Evolutionary conservation across 169 alveolate genomes (phyloP).

Genomic region (Cryptosporidium ryanae): DNA sequence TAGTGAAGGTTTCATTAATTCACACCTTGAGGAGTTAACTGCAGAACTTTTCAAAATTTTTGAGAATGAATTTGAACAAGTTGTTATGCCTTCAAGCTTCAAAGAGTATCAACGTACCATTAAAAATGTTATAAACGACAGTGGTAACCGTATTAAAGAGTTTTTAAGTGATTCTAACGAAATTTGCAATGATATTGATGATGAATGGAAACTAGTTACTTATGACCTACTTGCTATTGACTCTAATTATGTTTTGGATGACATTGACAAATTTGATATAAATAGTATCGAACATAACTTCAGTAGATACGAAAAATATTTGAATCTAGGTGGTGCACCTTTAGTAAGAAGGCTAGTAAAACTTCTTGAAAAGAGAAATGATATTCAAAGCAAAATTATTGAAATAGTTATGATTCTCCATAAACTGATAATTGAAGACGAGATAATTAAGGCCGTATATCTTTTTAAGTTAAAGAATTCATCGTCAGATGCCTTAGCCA

Average conservation of each 20-base stretch:
- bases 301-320: too few species aligned
- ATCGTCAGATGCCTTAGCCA: neutral
- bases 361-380: neutral
- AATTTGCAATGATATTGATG: neutral
- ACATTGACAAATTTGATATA: too few species aligned
- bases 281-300: too few species aligned
- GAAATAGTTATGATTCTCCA: neutral
- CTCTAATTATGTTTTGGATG: neutral
- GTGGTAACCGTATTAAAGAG: too few species aligned
- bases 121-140: too few species aligned
- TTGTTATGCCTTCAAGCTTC: too few species aligned
- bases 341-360: neutral
- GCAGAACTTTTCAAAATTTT: too few species aligned
- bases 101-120: too few species aligned
- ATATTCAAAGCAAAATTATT: conserved; percentile 27
- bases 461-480: neutral
- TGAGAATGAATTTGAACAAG: too few species aligned
- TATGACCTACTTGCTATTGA: neutral
- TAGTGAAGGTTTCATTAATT: too few species aligned
- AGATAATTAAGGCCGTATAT: neutral
- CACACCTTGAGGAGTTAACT: too few species aligned
- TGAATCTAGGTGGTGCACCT: neutral
- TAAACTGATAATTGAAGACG: conserved; percentile 32
- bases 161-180: neutral
- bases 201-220: neutral